Conservation (phyloP, 2,329 filamentous ascomycete species). For the Fusarium dimerum region DNA sequence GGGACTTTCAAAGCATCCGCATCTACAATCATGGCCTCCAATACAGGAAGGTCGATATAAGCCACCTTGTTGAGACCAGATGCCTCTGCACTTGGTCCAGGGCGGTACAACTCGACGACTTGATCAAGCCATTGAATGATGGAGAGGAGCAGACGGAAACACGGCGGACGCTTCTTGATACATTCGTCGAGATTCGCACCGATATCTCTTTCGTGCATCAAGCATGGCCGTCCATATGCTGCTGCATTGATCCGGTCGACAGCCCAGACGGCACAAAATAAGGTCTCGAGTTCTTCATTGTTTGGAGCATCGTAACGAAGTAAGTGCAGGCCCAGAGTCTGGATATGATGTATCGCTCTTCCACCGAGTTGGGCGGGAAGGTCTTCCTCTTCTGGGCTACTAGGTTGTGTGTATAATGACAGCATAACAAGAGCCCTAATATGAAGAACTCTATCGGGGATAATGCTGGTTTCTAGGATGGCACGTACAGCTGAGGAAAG, state of each 20-base stretch:
- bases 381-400: slow-evolving; percentile 54
- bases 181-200: slow-evolving; percentile 54
- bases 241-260: slow-evolving; percentile 61
- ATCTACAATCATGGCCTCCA: slow-evolving; percentile 59
- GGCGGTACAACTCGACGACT: slow-evolving; percentile 62
- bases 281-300: slow-evolving; percentile 44
- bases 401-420: slow-evolving; percentile 61
- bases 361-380: slow-evolving; percentile 54
- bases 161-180: slow-evolving; percentile 51
- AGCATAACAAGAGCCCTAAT: slow-evolving; percentile 56
- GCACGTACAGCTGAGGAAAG: slow-evolving; percentile 51
- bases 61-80: slow-evolving; percentile 44
- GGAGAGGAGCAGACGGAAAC: slow-evolving; percentile 58
- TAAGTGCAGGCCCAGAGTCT: slow-evolving; percentile 58
- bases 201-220: slow-evolving; percentile 63
- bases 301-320: slow-evolving; percentile 41
- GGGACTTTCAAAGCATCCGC: slow-evolving; percentile 52
- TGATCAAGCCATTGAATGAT: slow-evolving; percentile 58
- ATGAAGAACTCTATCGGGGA: slow-evolving; percentile 55
- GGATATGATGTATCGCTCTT: slow-evolving; percentile 57
- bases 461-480: slow-evolving; percentile 54
- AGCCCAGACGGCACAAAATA: slow-evolving; percentile 63
- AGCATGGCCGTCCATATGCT: slow-evolving; percentile 59
- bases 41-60: slow-evolving; percentile 55
- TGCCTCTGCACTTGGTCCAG: slow-evolving; percentile 44